Base-by-base conservation (phyloP, 1,139 yeast genomes). In the Chernovozyma aurita region DNA sequence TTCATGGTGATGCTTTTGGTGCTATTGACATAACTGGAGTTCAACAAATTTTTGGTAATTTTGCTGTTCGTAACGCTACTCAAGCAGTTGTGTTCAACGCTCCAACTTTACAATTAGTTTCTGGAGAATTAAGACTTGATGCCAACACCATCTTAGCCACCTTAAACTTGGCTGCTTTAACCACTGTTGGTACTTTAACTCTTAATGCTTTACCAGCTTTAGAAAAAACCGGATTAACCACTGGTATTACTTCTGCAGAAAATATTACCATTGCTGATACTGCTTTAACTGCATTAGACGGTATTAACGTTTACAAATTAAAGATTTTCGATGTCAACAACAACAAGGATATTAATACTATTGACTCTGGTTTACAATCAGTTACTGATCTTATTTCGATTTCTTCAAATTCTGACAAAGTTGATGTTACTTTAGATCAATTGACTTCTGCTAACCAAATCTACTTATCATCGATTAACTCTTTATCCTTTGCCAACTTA, bases 201-300 rank as follows among this genome's bases (percentile, higher is more conserved):
- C 80, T 85, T 66, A 74, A 78, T 53, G 87, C 96, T 51, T 75
- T 92, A 60, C 96, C 97, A 56, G 92, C 87, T 52, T 76, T 92
- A 57, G 63, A 59, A 50, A 59, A 63, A 41, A 74, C 88, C 52
- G 81, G 85, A 62, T 85, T 90, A 63, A 70, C 80, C 59, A 53
- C 78, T 35, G 87, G 86, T 64, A 77, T 92, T 56, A 73, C 85
- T 55, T 70, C 81, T 49, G 92, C 95, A 53, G 77, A 78, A 53
- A 63, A 76, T 42, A 74, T 92, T 49, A 59, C 70, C 59, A 82
- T 92, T 55, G 80, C 96, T 44, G 96, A 92, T 74, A 92, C 98
- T 48, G 77, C 82, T 50, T 75, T 92, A 61, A 73, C 73, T 53
- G 69, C 86, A 38, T 78, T 92, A 53, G 77, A 76, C 39, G 97